Evolutionary conservation across 1,139 yeast species (phyloP).

Genomic region (Geotrichum citri-aurantii): DNA sequence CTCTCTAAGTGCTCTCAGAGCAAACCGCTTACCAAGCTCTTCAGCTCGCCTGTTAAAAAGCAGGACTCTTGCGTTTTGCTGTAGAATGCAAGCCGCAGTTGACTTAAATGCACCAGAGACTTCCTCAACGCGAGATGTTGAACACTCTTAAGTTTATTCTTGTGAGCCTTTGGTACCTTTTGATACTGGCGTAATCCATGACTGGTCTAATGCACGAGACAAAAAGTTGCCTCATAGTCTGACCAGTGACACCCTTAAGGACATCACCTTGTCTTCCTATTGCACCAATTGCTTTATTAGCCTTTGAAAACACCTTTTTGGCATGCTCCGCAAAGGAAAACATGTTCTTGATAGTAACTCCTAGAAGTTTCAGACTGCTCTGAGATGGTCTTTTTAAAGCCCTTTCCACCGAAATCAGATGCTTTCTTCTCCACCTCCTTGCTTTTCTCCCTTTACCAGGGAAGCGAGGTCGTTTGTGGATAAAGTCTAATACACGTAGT

Average conservation of each 20-base stretch:
- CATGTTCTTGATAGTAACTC: no score
- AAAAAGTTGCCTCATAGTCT: neutral
- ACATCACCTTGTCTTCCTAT: neutral
- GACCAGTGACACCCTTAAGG: neutral
- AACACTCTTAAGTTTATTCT: neutral
- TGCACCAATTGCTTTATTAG: no score
- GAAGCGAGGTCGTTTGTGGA: no score
- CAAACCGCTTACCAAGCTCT: neutral
- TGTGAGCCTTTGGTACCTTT: neutral
- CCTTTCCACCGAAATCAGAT: no score
- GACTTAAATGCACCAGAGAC: neutral
- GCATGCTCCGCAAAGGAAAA: no score
- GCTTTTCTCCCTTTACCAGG: no score
- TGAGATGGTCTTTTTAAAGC: no score
- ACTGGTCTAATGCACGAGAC: neutral
- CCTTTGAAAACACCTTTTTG: no score
- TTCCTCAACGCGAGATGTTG: neutral
- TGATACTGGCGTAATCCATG: neutral
- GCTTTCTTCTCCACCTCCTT: no score
- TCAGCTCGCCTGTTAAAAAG: neutral
- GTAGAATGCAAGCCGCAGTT: neutral
- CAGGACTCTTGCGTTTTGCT: neutral
- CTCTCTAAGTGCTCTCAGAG: neutral
- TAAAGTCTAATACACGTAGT: no score
- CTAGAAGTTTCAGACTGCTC: no score